Evolutionary conservation across 2,329 filamentous ascomycete genomes (phyloP).

Genomic region (Elsinoe batatas): DNA sequence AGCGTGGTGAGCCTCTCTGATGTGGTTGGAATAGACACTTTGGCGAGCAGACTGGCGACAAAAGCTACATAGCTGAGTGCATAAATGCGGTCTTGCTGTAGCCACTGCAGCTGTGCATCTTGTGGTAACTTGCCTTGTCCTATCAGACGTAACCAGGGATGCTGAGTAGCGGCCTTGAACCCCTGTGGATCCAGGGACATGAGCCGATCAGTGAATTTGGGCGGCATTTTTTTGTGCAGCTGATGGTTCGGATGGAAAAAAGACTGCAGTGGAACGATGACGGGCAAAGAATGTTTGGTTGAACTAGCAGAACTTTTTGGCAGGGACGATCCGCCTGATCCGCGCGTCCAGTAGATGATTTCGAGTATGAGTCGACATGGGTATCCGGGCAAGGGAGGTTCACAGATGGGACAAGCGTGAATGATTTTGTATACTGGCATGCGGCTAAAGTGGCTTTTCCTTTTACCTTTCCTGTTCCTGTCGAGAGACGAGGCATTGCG

Average conservation of each 20-base stretch:
- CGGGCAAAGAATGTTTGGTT: not conserved
- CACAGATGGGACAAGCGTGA: not conserved
- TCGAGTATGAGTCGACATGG: not conserved
- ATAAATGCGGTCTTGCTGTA: slow-evolving; percentile 63
- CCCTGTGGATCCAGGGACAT: slow-evolving; percentile 38
- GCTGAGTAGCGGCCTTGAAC: slow-evolving; percentile 51
- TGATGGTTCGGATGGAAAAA: not conserved
- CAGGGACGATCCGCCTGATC: not conserved
- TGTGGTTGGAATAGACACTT: slow-evolving; percentile 45
- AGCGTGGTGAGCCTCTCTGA: slow-evolving; percentile 34
- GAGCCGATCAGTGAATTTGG: slow-evolving; percentile 28
- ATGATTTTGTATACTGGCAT: not conserved
- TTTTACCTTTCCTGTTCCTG: slow-evolving; percentile 1
- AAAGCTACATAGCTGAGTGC: slow-evolving; percentile 61
- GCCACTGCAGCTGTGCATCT: slow-evolving; percentile 51
- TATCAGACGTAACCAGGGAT: slow-evolving; percentile 56
- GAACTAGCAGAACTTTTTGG: not conserved
- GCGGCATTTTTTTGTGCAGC: not conserved
- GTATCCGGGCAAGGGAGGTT: not conserved
- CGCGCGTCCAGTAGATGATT: not conserved
- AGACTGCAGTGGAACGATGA: not conserved
- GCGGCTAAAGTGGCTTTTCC: not conserved
- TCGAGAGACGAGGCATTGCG: not conserved
- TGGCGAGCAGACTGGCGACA: slow-evolving; percentile 52
- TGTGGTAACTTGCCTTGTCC: slow-evolving; percentile 53